Base-by-base conservation (phyloP, 495 filamentous ascomycete genomes). In the Pseudoneurospora amorphoporcata region DNA sequence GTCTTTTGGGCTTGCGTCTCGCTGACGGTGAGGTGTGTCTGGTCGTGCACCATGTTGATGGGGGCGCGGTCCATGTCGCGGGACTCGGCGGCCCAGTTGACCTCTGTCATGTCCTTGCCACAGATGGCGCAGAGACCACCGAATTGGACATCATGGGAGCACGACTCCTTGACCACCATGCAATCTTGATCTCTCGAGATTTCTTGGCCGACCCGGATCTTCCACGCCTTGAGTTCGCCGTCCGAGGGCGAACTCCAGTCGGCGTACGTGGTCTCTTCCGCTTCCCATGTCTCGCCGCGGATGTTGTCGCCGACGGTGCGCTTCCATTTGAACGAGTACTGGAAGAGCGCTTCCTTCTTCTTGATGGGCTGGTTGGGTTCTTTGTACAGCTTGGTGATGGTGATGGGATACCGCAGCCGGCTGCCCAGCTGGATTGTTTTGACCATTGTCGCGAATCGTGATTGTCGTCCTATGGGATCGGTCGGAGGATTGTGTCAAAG, bases 31-130 rank as follows among this genome's bases (percentile, higher is more conserved):
- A 99, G 86, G 47, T 88, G 87, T 8, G 90, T 91, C 76, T 96
- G 93, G 80, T 95, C 92, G 81, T 98, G 96, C 17, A 91, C 88
- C 90, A 98, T 96, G 77, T 94, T 93, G 77, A 98, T 95, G 47
- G 90, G 90, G 42, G 95, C 96, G 72, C 95, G 92, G 71, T 90
- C 88, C 16, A 92, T 90, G 77, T 90, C 85, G 76, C 84, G 80
- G 14, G 80, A 77, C 72, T 90, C 83, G 72, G 80, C 84, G 1
- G 85, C 83, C 79, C 85, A 88, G 71, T 80, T 83, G 70, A 84
- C 80, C 75, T 87, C 88, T 70, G 92, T 98, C 96, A 99, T 98
- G 79, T 99, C 95, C 84, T 97, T 94, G 69, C 95, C 96, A 82
- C 95, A 99, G 74, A 92, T 87, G 41, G 88, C 92, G 82, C 95